These are phyloP conservation scores for Phytophthora crassamura DNA, from an alignment of 352 stramenopile species.

Conservation along the genomic window DNA sequence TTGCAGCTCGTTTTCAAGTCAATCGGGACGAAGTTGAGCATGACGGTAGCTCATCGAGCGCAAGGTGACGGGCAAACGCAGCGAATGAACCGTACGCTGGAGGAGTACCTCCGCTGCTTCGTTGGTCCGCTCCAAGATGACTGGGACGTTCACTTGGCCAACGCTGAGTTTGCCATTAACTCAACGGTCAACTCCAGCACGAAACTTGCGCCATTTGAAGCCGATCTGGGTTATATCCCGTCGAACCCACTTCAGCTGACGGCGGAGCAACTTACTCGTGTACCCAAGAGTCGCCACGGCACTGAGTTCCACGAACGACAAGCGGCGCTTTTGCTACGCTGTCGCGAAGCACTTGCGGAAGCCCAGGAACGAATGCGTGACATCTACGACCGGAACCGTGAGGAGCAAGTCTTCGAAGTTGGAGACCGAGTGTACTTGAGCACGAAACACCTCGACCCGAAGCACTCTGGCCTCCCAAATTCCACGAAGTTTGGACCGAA, in stretches of 20 bases:
- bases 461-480: neutral
- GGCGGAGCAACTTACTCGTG: neutral
- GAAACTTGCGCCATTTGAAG: neutral
- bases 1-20: slow-evolving; percentile 14
- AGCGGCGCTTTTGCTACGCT: neutral
- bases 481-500: neutral
- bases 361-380: too few relatives aligned
- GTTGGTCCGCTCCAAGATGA: slow-evolving; percentile 2
- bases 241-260: neutral
- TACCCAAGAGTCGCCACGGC: neutral
- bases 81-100: neutral
- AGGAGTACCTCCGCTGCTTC: slow-evolving; percentile 5
- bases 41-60: slow-evolving; percentile 11
- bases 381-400: too few relatives aligned
- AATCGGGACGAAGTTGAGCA: slow-evolving; percentile 11
- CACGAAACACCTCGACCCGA: too few relatives aligned
- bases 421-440: too few relatives aligned
- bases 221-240: neutral
- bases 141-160: neutral
- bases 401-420: too few relatives aligned
- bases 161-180: too few relatives aligned
- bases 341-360: too few relatives aligned
- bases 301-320: neutral
- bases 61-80: slow-evolving; percentile 16
- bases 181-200: too few relatives aligned